phyloP scores from a whole-genome alignment of 352 stramenopile species.

The Pilasporangium apinafurcum region DNA sequence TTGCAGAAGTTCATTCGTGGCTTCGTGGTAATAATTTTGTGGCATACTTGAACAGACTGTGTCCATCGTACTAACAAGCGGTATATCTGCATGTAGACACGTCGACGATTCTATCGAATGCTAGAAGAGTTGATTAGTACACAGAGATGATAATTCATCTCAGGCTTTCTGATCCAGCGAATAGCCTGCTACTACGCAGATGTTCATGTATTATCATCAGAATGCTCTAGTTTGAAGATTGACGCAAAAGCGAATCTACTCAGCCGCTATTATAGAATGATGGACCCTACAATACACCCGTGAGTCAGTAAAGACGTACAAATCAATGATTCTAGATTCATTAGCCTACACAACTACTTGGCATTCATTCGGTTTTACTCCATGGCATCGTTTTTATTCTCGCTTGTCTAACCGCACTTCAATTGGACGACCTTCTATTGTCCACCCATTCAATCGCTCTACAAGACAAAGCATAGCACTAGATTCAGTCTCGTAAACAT shows the following conservation, averaged over 20 bases:
- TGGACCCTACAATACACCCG: not conserved
- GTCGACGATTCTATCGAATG: slow-evolving; percentile 29
- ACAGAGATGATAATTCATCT: too few species aligned
- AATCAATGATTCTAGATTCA: not conserved
- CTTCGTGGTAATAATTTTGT: slow-evolving; percentile 11
- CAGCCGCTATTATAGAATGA: too few species aligned
- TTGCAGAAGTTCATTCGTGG: slow-evolving; percentile 15
- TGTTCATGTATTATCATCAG: not conserved
- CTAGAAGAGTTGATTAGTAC: slow-evolving; percentile 24
- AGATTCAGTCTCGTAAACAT: not conserved
- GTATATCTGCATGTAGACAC: slow-evolving; percentile 15
- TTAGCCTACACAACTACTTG: not conserved
- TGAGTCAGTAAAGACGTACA: slow-evolving; percentile 1
- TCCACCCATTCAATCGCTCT: slow-evolving; percentile 59
- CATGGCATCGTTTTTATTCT: not conserved
- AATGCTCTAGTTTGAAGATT: not conserved
- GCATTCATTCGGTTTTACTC: not conserved
- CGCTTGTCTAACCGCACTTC: slow-evolving; percentile 64
- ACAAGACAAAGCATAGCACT: not conserved
- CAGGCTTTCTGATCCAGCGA: too few species aligned
- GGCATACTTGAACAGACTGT: slow-evolving; percentile 9
- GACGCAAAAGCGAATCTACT: not conserved
- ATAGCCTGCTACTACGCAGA: not conserved
- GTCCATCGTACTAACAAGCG: not conserved
- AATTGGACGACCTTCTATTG: slow-evolving; percentile 61